Percentiles rank a stretch among this genome's conserved stretches.
Conservation (phyloP, 345 rosid species). For the Dimocarpus longan region DNA sequence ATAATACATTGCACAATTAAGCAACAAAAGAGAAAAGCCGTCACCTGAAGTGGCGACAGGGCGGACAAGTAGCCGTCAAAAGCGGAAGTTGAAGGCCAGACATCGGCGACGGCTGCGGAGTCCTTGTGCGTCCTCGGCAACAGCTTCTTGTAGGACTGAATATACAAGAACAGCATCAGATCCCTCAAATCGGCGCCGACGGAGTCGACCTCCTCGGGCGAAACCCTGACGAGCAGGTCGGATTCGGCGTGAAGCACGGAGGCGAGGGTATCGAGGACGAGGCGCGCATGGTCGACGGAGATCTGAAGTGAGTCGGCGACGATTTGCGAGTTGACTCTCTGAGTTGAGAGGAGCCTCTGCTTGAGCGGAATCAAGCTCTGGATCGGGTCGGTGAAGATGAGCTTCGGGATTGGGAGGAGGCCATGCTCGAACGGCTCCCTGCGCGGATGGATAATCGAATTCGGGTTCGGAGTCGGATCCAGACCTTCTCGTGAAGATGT, state of each 20-base stretch:
- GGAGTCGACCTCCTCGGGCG: conserved; percentile 54
- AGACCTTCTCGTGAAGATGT: conserved; percentile 50
- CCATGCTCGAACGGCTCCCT: conserved; percentile 98
- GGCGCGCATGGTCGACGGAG: conserved; percentile 83
- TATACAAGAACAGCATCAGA: conserved; percentile 80
- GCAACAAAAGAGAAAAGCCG: conserved; percentile 8
- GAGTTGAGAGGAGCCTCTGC: conserved; percentile 52
- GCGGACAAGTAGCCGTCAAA: conserved; percentile 97
- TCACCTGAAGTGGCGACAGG: conserved; percentile 94
- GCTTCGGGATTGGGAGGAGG: conserved; percentile 90
- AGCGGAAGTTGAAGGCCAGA: conserved; percentile 99
- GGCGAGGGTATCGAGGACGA: conserved; percentile 81
- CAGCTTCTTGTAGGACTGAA: conserved; percentile 93
- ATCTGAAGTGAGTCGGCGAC: conserved; percentile 87
- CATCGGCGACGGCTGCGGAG: conserved; percentile 92
- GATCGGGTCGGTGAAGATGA: conserved; percentile 83
- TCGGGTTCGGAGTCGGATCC: conserved; percentile 44
- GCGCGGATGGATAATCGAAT: conserved; percentile 67
- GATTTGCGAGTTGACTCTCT: conserved; percentile 62
- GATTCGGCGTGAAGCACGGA: conserved; percentile 81
- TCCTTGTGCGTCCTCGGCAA: conserved; percentile 93
- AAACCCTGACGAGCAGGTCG: conserved; percentile 68
- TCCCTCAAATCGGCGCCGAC: conserved; percentile 85
- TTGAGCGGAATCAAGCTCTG: conserved; percentile 71
- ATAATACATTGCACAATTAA: conserved; percentile 10